These are phyloP conservation scores for Pseudogymnoascus sp. DNA, from an alignment of 2,329 filamentous ascomycete genomes.

Conservation along the genomic window DNA sequence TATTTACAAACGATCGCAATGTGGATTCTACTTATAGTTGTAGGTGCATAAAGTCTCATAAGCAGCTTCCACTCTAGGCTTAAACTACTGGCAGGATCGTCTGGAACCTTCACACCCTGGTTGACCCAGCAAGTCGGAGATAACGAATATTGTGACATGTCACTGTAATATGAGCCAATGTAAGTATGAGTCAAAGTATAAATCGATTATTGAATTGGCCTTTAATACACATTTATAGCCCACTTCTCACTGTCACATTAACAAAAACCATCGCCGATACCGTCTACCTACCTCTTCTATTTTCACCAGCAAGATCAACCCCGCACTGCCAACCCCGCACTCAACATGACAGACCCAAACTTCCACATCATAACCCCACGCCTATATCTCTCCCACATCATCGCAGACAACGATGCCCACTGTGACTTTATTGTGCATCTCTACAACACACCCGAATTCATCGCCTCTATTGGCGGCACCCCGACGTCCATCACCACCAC, in stretches of 20 bases:
- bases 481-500: too few relatives aligned
- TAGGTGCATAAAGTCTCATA: background rate
- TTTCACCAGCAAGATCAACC: background rate
- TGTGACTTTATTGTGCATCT: too few relatives aligned
- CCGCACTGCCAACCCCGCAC: background rate
- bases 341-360: constrained; percentile 17
- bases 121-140: background rate
- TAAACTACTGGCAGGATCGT: background rate
- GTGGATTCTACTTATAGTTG: background rate
- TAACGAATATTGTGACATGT: too few relatives aligned
- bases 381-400: constrained; percentile 21
- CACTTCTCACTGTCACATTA: background rate
- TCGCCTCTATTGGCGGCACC: too few relatives aligned
- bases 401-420: constrained; percentile 8
- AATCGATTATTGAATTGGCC: background rate
- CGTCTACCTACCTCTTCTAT: background rate
- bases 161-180: background rate
- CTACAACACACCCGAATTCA: too few relatives aligned
- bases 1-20: background rate
- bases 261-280: background rate
- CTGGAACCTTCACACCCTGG: background rate
- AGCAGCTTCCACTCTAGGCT: background rate
- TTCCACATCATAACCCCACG: constrained; percentile 24
- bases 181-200: background rate
- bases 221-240: background rate